Evolutionary conservation across 2,329 filamentous ascomycete species (phyloP).

Genomic region (Graphilbum fragrans): DNA sequence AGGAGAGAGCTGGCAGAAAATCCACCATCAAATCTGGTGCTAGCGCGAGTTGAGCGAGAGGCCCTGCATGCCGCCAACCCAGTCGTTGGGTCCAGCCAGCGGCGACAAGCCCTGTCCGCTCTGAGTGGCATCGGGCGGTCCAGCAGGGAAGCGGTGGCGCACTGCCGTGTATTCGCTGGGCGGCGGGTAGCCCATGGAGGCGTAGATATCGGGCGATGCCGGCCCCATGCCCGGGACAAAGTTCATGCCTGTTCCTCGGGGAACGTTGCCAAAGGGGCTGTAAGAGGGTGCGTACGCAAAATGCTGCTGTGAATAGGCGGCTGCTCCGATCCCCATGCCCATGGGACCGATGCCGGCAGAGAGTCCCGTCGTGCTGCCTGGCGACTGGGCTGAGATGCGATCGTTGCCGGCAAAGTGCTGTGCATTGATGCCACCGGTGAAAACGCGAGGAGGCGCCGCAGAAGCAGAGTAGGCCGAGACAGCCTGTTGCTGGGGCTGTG

Average conservation of each 20-base stretch:
- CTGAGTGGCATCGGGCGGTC: slow-evolving; percentile 18
- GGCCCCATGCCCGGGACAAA: slow-evolving; percentile 28
- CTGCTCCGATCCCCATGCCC: no score
- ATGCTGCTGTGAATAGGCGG: slow-evolving; percentile 16
- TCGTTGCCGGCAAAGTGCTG: neutral
- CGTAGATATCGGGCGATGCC: slow-evolving; percentile 29
- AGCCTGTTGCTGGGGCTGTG: no score
- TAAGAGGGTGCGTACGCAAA: slow-evolving; percentile 23
- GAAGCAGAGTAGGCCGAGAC: neutral
- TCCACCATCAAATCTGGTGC: neutral
- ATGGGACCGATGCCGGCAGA: no score
- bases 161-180: slow-evolving; percentile 31
- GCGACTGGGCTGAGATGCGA: neutral
- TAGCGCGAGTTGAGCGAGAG: slow-evolving; percentile 48
- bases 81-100: slow-evolving; percentile 40
- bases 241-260: slow-evolving; percentile 22
- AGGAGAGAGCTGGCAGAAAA: no score
- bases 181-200: slow-evolving; percentile 24
- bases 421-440: neutral
- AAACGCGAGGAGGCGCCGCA: neutral
- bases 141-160: slow-evolving; percentile 33
- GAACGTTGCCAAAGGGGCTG: slow-evolving; percentile 27
- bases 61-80: slow-evolving; percentile 54
- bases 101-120: slow-evolving; percentile 27
- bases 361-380: neutral